Percentiles rank a stretch among this genome's conserved stretches.
Evolutionary conservation across 1,139 yeast species (phyloP).

Genomic region (Candida sp.): DNA sequence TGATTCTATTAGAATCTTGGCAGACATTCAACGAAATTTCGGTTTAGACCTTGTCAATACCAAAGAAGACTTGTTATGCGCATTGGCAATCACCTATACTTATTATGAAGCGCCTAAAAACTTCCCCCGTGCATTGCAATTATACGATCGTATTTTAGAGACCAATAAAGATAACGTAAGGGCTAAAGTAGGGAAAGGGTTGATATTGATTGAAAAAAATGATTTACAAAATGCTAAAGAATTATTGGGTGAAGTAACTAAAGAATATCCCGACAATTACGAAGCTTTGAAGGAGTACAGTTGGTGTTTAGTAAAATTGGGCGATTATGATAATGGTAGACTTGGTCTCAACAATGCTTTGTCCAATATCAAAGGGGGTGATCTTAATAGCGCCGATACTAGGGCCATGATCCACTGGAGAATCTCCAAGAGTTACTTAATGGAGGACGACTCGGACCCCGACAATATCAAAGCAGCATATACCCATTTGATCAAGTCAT

Average conservation of each 20-base stretch:
- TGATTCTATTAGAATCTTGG: conserved; percentile 57
- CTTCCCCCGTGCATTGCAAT: conserved; percentile 65
- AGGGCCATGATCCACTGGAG: conserved; percentile 70
- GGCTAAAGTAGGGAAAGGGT: conserved; percentile 81
- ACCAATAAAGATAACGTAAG: conserved; percentile 43
- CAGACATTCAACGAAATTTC: conserved; percentile 42
- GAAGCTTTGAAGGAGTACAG: conserved; percentile 70
- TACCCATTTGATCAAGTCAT: conserved; percentile 54
- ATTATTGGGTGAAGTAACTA: conserved; percentile 50
- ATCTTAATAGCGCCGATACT: conserved; percentile 48
- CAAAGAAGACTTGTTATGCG: conserved; percentile 57
- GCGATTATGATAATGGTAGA: conserved; percentile 54
- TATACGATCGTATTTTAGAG: conserved; percentile 62
- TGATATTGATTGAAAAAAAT: conserved; percentile 67
- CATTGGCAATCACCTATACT: conserved; percentile 75
- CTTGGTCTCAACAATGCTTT: conserved; percentile 44
- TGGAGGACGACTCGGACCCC: conserved; percentile 16
- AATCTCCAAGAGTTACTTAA: conserved; percentile 55
- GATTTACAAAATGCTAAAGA: conserved; percentile 51
- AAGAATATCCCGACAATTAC: conserved; percentile 48
- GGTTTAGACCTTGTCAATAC: conserved; percentile 50
- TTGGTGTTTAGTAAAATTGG: conserved; percentile 71
- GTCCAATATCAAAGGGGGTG: conserved; percentile 43
- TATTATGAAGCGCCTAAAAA: conserved; percentile 90
- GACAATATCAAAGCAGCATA: conserved; percentile 41